phyloP scores from a whole-genome alignment of 441 rosid species.

The Aquilaria agallochum region DNA sequence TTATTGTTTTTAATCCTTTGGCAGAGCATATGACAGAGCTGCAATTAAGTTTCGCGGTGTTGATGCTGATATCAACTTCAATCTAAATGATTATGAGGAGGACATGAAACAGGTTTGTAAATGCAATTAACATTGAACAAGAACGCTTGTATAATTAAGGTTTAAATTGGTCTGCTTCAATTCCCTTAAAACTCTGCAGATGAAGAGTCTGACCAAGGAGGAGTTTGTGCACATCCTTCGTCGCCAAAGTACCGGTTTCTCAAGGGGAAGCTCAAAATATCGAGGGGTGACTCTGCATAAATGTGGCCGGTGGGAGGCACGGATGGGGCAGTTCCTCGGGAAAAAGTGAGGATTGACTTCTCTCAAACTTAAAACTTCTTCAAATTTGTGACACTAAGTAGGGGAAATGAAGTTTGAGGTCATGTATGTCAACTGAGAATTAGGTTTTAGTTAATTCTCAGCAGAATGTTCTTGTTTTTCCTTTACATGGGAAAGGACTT shows the following conservation, averaged over 20 bases:
- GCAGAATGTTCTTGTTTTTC: conserved; percentile 17
- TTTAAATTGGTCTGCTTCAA: no score
- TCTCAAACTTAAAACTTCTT: no score
- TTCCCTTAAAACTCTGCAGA: no score
- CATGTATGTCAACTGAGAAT: conserved; percentile 19
- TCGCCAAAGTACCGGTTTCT: conserved; percentile 81
- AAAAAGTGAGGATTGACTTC: conserved; percentile 46
- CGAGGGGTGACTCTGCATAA: conserved; percentile 91
- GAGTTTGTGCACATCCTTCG: conserved; percentile 81
- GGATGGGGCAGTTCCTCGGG: conserved; percentile 91
- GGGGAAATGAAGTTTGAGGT: neutral
- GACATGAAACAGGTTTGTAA: conserved; percentile 66
- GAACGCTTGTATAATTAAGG: no score
- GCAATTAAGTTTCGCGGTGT: conserved; percentile 90
- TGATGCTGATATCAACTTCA: conserved; percentile 90
- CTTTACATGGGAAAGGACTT: conserved; percentile 24
- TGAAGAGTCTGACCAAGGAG: conserved; percentile 40
- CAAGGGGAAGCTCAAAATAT: conserved; percentile 84
- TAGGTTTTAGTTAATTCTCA: conserved; percentile 21
- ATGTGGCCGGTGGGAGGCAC: conserved; percentile 94
- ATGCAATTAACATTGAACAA: no score
- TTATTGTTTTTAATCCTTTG: neutral
- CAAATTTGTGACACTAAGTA: no score
- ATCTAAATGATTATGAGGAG: conserved; percentile 56
- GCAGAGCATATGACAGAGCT: conserved; percentile 92